Evolutionary conservation across 176 grass and related monocot species (phyloP), one percentile per base, ranked within the genome.

Genomic region (Eragrostis nindensis): DNA sequence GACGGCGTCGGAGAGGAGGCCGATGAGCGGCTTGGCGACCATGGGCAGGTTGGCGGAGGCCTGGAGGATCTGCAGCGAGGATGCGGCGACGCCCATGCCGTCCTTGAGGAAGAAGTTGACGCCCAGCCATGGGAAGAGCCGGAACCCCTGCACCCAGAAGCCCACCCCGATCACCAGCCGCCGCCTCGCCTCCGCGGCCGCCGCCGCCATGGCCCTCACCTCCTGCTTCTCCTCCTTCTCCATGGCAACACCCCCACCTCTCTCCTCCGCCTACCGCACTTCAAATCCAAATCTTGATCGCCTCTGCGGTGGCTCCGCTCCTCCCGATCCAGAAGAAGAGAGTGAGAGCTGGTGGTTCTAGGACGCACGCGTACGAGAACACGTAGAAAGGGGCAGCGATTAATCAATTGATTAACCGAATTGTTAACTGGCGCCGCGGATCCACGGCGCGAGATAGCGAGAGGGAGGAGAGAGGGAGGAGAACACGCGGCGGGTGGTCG

Each of bases 31-130:
- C 90, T 97, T 97, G 80, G 87, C 86, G 52, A 97, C 95, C 92
- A 97, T 97, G 71, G 95, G 95, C 21, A 97, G 80, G 69, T 89
- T 97, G 70, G 92, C 88, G 5, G 92, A 98, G 56, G 82, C 91
- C 81, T 94, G 94, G 68, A 98, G 95, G 86, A 98, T 90, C 86
- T 98, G 95, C 68, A 98, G 86, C 30, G 86, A 86, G 11, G 92
- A 91, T 13, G 92, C 47, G 42, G 81, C 85, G 77, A 98, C 90
- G 71, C 78, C 88, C 83, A 98, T 91, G 62, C 87, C 90, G 84
- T 98, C 92, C 73, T 94, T 95, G 74, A 98, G 92, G 84, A 95
- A 98, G 90, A 94, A 98, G 77, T 85, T 95, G 81, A 98, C 75
- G 74, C 77, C 95, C 3, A 98, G 78, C 95, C 92, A 98, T 5